Base-by-base conservation (phyloP, 495 filamentous ascomycete species). In the Aspergillus egyptiacus region DNA sequence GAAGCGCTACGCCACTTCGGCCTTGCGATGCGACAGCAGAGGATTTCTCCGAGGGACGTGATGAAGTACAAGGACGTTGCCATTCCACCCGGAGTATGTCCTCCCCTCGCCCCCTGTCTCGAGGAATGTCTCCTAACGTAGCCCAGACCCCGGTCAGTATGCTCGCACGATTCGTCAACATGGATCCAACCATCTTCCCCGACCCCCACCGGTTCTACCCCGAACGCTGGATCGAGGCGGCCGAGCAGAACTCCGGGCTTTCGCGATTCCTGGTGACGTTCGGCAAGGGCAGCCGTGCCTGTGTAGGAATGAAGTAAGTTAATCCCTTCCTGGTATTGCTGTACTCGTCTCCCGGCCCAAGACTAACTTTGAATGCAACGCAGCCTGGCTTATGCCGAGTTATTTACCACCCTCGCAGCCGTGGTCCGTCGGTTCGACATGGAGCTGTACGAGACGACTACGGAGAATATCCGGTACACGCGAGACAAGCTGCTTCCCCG, bases 371-470 rank as follows among this genome's bases (percentile, higher is more conserved):
- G 14, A 6, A 34, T 13, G n/a, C 5, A 6, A 6, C 19, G n/a
- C 28, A 74, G 68, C 38, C 47, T 74, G n/a, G 74, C 72, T 0
- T 69, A 64, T 35, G 67, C 71, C 6, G 70, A 73, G 55, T n/a
- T 74, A 2, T 74, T 66, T 38, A 42, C 74, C 17, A 51, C 53
- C 0, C 17, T 74, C 9, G 68, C 71, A 7, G 57, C 45, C 0
- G 24, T 77, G 1, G 47, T 72, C 6, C 54, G 67, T 0, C 56
- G 57, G 1, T 75, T 72, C 46, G 65, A 71, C 1, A 51, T 75
- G 23, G 63, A 70, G 42, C 37, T 71, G 9, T 60, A 59, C 37
- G 64, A 73, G 14, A 69, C 62, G 3, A 57, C 50, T 0, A 41
- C 45, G 32, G 54, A 49, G 23, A 60, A 70, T 44, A 56, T 74